Evolutionary conservation across 2,329 filamentous ascomycete species (phyloP).

Genomic region (Ophiocordyceps polyrhachis-furcata): DNA sequence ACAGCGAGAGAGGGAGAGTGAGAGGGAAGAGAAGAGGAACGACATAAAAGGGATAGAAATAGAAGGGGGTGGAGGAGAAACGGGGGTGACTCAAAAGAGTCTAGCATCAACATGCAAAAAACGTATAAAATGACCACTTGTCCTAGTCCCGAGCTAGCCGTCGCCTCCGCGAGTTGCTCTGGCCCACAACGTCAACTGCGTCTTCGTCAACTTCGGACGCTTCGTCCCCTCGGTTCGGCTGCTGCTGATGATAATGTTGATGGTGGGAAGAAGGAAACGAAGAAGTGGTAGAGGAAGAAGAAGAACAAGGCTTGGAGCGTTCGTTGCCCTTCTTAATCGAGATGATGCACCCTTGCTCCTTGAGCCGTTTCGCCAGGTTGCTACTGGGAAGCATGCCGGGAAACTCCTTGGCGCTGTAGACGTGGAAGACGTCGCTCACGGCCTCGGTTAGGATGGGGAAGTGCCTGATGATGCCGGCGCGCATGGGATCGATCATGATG

Average conservation of each 20-base stretch:
- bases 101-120: too few relatives aligned
- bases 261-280: too few relatives aligned
- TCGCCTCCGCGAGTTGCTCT: conserved; percentile 2
- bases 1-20: too few relatives aligned
- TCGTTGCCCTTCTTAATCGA: conserved; percentile 77
- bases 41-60: too few relatives aligned
- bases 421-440: conserved; percentile 55
- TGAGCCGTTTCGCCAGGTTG: conserved; percentile 51
- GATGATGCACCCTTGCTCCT: conserved; percentile 66
- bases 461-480: conserved; percentile 24
- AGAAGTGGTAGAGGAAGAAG: not conserved
- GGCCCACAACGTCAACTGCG: conserved; percentile 1
- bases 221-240: conserved; percentile 1
- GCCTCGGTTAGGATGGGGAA: conserved; percentile 31
- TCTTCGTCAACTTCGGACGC: conserved; percentile 5
- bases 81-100: too few relatives aligned
- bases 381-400: conserved; percentile 70
- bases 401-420: conserved; percentile 74
- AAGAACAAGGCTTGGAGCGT: conserved; percentile 18
- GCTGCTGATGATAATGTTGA: too few relatives aligned
- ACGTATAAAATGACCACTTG: too few relatives aligned
- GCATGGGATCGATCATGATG: conserved; percentile 47
- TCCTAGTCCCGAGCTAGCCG: conserved; percentile 3
- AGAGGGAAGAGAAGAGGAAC: too few relatives aligned
- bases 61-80: too few relatives aligned